Conservation (phyloP, 2,329 filamentous ascomycete species). For the Microsporum canis region DNA sequence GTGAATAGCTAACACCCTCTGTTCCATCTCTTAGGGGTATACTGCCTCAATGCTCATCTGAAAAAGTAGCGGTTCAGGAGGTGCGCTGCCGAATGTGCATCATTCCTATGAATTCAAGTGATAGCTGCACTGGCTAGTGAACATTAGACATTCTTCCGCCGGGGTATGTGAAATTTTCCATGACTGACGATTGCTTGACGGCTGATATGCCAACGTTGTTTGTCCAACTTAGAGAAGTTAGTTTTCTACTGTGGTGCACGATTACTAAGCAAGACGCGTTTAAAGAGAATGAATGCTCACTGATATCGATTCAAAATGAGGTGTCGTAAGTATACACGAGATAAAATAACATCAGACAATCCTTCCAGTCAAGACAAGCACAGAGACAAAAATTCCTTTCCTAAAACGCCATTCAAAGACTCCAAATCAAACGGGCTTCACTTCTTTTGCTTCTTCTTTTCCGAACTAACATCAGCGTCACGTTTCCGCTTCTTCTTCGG, state of each 20-base stretch:
- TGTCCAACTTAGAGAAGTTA: neutral
- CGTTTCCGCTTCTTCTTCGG: slow-evolving; percentile 42
- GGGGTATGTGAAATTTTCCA: neutral
- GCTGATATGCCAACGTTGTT: neutral
- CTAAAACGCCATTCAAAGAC: slow-evolving; percentile 9
- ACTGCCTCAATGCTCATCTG: neutral
- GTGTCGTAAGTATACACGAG: slow-evolving; percentile 1
- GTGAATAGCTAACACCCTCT: slow-evolving; percentile 16
- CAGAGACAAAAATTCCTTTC: slow-evolving; percentile 3
- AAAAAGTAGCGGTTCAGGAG: neutral
- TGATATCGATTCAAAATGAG: neutral
- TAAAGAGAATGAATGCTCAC: neutral
- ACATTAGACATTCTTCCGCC: neutral
- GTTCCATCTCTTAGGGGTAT: slow-evolving; percentile 15
- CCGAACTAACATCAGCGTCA: slow-evolving; percentile 32
- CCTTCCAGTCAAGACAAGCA: slow-evolving; percentile 1
- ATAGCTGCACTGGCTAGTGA: neutral
- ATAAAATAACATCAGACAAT: slow-evolving; percentile 7
- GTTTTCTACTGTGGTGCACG: neutral
- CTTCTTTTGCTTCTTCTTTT: slow-evolving; percentile 36
- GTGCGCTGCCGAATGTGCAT: neutral
- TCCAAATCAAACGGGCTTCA: slow-evolving; percentile 18
- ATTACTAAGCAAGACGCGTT: neutral
- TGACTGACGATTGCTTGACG: neutral
- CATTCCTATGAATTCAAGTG: neutral